phyloP scores from a whole-genome alignment of 2,329 filamentous ascomycete genomes.

The Mycogone perniciosa region DNA sequence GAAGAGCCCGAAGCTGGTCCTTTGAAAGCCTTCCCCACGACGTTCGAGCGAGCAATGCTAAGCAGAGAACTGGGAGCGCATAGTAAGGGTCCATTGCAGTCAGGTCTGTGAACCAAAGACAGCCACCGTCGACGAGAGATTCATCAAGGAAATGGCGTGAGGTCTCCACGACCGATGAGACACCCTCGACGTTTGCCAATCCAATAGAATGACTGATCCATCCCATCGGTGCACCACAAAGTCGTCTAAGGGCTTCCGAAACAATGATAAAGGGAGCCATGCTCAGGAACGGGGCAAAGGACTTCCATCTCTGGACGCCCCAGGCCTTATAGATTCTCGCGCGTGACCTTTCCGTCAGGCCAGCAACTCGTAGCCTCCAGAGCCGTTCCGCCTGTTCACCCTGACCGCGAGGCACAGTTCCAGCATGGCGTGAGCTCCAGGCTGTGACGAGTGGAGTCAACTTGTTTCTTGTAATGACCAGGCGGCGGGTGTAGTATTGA shows the following conservation, averaged over 20 bases:
- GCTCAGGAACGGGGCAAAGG: conserved; percentile 32
- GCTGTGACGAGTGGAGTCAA: conserved; percentile 26
- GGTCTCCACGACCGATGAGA: conserved; percentile 20
- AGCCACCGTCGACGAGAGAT: conserved; percentile 42
- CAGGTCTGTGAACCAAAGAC: conserved; percentile 51
- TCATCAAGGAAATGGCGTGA: conserved; percentile 27
- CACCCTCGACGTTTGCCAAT: conserved; percentile 18
- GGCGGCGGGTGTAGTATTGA: conserved; percentile 33
- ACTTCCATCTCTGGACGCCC: conserved; percentile 43
- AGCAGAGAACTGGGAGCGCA: conserved; percentile 37
- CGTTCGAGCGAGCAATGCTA: conserved; percentile 23
- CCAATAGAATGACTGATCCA: conserved; percentile 28
- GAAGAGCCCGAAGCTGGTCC: conserved; percentile 22
- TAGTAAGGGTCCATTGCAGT: conserved; percentile 45
- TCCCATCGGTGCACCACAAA: conserved; percentile 30
- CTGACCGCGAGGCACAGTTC: conserved; percentile 2
- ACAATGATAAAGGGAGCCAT: conserved; percentile 45
- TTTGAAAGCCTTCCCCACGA: conserved; percentile 24
- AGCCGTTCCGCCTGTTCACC: conserved; percentile 15
- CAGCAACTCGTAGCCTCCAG: conserved; percentile 19
- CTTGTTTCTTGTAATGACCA: conserved; percentile 24
- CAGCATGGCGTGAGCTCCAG: conserved; percentile 25
- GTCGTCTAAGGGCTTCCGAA: conserved; percentile 44
- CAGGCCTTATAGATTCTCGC: conserved; percentile 31
- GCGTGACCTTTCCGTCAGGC: conserved; percentile 23